These are phyloP conservation scores for Lachnellula hyalina DNA, from an alignment of 2,329 filamentous ascomycete genomes.

Conservation along the genomic window DNA sequence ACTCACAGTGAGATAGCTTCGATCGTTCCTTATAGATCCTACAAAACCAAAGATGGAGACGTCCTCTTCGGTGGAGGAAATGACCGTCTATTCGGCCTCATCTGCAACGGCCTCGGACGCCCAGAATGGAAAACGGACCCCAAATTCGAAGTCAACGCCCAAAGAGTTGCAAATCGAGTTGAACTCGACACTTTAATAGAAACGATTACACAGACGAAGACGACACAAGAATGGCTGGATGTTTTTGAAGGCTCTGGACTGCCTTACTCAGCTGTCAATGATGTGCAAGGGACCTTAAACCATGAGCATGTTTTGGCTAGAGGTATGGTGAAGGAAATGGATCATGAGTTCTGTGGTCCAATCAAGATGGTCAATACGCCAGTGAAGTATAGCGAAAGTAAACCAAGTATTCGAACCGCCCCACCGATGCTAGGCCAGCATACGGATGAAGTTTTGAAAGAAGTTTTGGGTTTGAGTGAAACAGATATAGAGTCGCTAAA, in stretches of 20 bases:
- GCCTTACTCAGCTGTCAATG: conserved; percentile 93
- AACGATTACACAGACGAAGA: conserved; percentile 64
- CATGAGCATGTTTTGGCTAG: conserved; percentile 81
- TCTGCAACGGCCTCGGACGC: conserved; percentile 54
- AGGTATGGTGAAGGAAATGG: conserved; percentile 82
- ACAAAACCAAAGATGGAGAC: conserved; percentile 65
- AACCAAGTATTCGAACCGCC: conserved; percentile 67
- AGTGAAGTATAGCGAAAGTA: conserved; percentile 84
- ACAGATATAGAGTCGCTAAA: conserved; percentile 58
- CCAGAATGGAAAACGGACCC: conserved; percentile 56
- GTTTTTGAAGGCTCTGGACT: conserved; percentile 86
- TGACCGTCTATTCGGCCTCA: conserved; percentile 60
- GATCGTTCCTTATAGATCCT: conserved; percentile 92
- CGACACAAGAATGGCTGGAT: conserved; percentile 82
- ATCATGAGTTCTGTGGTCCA: conserved; percentile 76
- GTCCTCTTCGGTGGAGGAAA: conserved; percentile 70
- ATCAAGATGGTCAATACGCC: conserved; percentile 92
- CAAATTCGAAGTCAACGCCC: conserved; percentile 56
- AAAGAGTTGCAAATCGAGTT: conserved; percentile 64
- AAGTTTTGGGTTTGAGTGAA: conserved; percentile 55
- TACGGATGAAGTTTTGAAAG: conserved; percentile 68
- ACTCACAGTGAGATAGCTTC: conserved; percentile 56
- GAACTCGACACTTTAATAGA: conserved; percentile 78
- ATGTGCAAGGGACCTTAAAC: conserved; percentile 76
- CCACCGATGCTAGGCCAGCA: conserved; percentile 86